Base-by-base conservation (phyloP, 192 early-diverging fungal genomes). In the Mycoemilia scoparia region DNA sequence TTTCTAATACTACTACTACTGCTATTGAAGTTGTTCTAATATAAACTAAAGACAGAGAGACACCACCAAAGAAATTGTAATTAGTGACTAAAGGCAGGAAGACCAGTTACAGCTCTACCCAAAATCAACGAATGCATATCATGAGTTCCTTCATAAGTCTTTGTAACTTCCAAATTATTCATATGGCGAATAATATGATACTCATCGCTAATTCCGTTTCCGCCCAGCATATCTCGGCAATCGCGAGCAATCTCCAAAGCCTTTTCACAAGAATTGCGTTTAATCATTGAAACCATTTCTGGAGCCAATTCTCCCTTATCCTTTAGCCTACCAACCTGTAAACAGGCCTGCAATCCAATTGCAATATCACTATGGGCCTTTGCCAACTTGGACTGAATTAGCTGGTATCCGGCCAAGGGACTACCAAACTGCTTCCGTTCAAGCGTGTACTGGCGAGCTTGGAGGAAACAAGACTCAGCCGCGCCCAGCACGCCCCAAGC, bases 81-180 rank as follows among this genome's bases (percentile, higher is more conserved):
- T n/a, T n/a, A n/a, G n/a, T n/a, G n/a, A 28, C 27, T 21, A 45
- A 85, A 85, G 14, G 82, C 67, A 17, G 74, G 54, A 38, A 95
- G 69, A 11, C 88, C 89, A n/a, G 92, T 97, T 36, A 97, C 85
- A 7, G 78, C 92, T 26, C 84, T 63, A 14, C 89, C 92, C 15
- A 97, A 49, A 37, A 93, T 92, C 39, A 97, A 57, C 10, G 87
- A 73, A 46, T 97, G 92, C 19, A 97, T 74, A 54, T 95, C 89
- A 37, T 92, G 79, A 0, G 89, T 97, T 20, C 88, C 92, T 57
- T 97, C 92, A 48, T 97, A 97, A 1, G 92, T 97, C 58, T 89
- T 90, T 24, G 83, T 81, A 20, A 83, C 79, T 39, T 87, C 85
- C 13, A 95, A 66, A 57, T 95, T 95, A 53, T 74, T 79, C 32